Conservation (phyloP, 2,329 filamentous ascomycete species). For the Venturia carpophila region DNA sequence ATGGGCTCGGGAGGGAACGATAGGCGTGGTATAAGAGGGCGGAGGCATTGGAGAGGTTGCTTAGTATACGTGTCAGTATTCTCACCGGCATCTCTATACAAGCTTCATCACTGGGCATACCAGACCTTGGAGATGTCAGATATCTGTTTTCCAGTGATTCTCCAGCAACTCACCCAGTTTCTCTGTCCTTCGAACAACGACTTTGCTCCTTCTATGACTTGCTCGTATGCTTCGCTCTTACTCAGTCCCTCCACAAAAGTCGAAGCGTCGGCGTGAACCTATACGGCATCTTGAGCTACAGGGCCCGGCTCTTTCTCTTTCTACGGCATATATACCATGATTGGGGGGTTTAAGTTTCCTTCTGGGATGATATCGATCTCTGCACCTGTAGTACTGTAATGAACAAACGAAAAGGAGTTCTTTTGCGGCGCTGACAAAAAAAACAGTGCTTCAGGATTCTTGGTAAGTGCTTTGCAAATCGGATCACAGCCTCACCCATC, state of each 20-base stretch:
- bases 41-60: constrained; percentile 69
- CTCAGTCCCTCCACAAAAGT: constrained; percentile 59
- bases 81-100: neutral
- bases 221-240: constrained; percentile 66
- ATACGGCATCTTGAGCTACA: constrained; percentile 5
- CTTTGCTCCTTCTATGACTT: constrained; percentile 62
- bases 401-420: neutral
- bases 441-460: neutral
- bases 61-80: constrained; percentile 28
- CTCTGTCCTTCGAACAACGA: constrained; percentile 64
- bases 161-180: constrained; percentile 59
- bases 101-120: neutral
- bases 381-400: neutral
- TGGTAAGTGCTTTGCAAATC: neutral
- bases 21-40: constrained; percentile 74
- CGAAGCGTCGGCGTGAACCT: constrained; percentile 72
- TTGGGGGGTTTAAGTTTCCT: neutral
- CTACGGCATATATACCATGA: constrained; percentile 11
- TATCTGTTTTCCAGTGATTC: neutral
- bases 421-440: neutral
- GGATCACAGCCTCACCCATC: neutral
- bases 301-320: neutral
- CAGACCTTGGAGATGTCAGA: neutral
- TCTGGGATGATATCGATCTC: neutral
- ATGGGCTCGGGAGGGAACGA: constrained; percentile 61